phyloP scores from a whole-genome alignment of 805 yeast species.

The Candida nonsorbophila region DNA sequence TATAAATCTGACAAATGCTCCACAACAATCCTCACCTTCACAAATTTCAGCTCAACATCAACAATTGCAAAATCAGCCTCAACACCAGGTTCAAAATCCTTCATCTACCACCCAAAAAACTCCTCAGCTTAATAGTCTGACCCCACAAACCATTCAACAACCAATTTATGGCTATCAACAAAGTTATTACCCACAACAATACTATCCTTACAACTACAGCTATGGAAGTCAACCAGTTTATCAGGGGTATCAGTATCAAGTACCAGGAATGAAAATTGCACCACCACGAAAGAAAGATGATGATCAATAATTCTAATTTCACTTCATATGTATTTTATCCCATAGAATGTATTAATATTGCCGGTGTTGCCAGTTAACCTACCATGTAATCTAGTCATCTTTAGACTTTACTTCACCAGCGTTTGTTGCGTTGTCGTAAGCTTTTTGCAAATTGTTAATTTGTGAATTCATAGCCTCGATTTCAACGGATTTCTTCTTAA shows the following conservation, averaged over 20 bases:
- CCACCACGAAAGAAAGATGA: conserved; percentile 8
- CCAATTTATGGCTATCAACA: conserved; percentile 18
- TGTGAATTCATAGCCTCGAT: conserved; percentile 46
- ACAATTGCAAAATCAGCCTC: conserved; percentile 1
- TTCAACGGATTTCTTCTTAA: conserved; percentile 38
- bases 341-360: conserved; percentile 6
- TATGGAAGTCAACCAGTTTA: conserved; percentile 9
- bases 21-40: conserved; percentile 8
- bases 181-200: conserved; percentile 18
- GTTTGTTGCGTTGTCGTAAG: conserved; percentile 41
- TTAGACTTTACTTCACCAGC: conserved; percentile 4
- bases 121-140: conserved; percentile 1
- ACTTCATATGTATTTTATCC: conserved; percentile 1
- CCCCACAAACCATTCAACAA: conserved; percentile 2
- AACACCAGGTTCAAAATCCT: neutral
- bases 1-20: conserved; percentile 8
- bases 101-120: neutral
- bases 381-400: conserved; percentile 9
- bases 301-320: too few species aligned
- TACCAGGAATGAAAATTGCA: conserved; percentile 7
- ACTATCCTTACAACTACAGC: conserved; percentile 13
- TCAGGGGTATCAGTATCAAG: conserved; percentile 7
- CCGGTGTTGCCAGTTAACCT: too few species aligned
- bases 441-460: conserved; percentile 44
- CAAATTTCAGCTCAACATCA: conserved; percentile 4